Base-by-base conservation (phyloP, 2,329 filamentous ascomycete species). In the Fusarium dlaminii region DNA sequence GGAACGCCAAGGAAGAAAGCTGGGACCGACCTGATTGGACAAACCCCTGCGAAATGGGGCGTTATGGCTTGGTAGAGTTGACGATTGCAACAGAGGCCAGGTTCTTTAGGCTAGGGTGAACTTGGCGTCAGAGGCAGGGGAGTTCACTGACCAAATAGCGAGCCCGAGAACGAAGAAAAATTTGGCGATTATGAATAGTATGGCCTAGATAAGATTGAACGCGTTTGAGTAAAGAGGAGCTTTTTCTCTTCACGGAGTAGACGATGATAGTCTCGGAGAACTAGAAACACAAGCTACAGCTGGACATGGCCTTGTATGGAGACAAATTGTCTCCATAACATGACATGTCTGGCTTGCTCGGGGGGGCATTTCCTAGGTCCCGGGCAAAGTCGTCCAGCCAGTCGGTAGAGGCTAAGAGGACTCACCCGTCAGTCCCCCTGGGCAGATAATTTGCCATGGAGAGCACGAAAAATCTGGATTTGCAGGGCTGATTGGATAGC, bases 21-120 rank as follows among this genome's bases (percentile, higher is more conserved):
- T 72, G 79, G 77, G 79, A 80, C 78, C 52, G 36, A 30, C 55
- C 7, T 80, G 73, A 80, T 80, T 81, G 79, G 79, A 39, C 22
- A 11, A 22, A 12, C 56, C 30, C 42, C 45, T 43, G 57, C 49
- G 65, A 58, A 55, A 42, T 59, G 68, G 67, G 74, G 56, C 63
- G 22, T 59, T 39, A 32, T 63, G 62, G 59, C 55, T 45, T 63
- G 57, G 63, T 46, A 29, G 54, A 67, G 72, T 76, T 27, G 75
- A 77, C 54, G 75, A 72, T 63, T 68, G 71, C 57, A 61, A 66
- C 62, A 40, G 63, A 61, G 58, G 30, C 71, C 58, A 57, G 65
- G 64, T 62, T 68, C 55, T 46, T 70, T 24, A 56, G 68, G 64
- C 75, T 63, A 74, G 60, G 60, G 57, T 45, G 57, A 57, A 52